Conservation (phyloP, 345 rosid genomes). For the Gossypium rotundifolium region DNA sequence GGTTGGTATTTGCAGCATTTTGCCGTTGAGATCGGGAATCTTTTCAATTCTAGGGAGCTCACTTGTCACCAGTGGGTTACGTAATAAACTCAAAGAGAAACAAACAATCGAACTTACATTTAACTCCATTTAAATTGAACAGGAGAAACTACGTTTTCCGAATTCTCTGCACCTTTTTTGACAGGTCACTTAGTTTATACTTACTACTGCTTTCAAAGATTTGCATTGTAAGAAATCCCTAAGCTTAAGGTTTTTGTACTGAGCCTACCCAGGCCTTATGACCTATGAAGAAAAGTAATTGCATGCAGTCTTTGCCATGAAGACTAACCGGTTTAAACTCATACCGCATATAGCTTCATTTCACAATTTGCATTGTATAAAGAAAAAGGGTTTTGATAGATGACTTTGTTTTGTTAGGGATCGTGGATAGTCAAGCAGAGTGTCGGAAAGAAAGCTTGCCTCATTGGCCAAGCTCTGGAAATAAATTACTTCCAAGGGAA, state of each 20-base stretch:
- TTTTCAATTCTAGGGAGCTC: background rate
- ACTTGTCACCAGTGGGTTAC: background rate
- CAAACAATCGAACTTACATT: background rate
- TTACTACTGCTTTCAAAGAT: background rate
- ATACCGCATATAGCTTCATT: background rate
- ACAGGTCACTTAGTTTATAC: background rate
- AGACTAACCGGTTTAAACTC: background rate
- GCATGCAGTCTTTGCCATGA: background rate
- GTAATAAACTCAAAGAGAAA: background rate
- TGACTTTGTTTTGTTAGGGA: slow-evolving; percentile 46
- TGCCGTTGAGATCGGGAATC: background rate
- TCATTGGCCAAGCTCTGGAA: slow-evolving; percentile 90
- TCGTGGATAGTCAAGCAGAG: slow-evolving; percentile 98
- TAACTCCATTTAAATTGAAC: background rate
- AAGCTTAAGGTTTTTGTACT: background rate
- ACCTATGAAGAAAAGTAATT: background rate
- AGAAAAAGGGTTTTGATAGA: background rate
- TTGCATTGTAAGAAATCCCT: background rate
- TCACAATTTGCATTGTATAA: background rate
- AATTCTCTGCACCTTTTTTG: background rate
- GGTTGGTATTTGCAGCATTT: slow-evolving; percentile 34
- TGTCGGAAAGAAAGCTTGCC: slow-evolving; percentile 94
- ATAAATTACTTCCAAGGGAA: slow-evolving; percentile 80
- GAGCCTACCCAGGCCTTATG: background rate
- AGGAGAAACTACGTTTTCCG: background rate